phyloP scores from a whole-genome alignment of 164 flowering plant species.

The Magnolia kwangsiensis region DNA sequence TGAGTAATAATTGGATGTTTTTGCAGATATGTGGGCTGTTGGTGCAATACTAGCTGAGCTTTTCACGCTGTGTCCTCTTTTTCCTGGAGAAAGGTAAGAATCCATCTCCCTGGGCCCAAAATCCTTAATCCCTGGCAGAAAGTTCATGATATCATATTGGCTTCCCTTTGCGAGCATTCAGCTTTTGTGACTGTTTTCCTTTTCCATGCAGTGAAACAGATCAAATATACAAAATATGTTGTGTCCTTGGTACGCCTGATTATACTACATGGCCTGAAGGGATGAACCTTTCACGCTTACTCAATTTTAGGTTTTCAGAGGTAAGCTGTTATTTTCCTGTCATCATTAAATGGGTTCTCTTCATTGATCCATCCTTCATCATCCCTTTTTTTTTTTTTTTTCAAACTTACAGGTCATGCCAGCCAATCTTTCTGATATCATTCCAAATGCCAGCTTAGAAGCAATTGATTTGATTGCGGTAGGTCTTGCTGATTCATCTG shows the following conservation, averaged over 20 bases:
- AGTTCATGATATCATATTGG: not conserved
- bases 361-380: not conserved
- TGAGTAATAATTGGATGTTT: conserved; percentile 12
- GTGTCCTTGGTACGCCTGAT: conserved; percentile 71
- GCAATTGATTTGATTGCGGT: conserved; percentile 76
- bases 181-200: not conserved
- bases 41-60: conserved; percentile 87
- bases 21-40: conserved; percentile 91
- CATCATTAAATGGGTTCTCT: not conserved
- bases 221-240: conserved; percentile 74
- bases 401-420: conserved; percentile 39
- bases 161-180: not conserved
- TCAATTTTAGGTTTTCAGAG: conserved; percentile 40
- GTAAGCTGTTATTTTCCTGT: conserved; percentile 24
- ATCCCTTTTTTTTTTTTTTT: not conserved
- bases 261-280: conserved; percentile 56
- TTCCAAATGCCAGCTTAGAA: conserved; percentile 72
- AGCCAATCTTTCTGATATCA: conserved; percentile 53
- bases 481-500: conserved; percentile 14
- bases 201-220: conserved; percentile 63
- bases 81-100: conserved; percentile 77
- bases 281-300: conserved; percentile 35
- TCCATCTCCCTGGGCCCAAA: not conserved
- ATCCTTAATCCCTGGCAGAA: not conserved
- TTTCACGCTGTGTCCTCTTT: conserved; percentile 66